Conservation (phyloP, 2,329 filamentous ascomycete species). For the Aspergillus caelatus region DNA sequence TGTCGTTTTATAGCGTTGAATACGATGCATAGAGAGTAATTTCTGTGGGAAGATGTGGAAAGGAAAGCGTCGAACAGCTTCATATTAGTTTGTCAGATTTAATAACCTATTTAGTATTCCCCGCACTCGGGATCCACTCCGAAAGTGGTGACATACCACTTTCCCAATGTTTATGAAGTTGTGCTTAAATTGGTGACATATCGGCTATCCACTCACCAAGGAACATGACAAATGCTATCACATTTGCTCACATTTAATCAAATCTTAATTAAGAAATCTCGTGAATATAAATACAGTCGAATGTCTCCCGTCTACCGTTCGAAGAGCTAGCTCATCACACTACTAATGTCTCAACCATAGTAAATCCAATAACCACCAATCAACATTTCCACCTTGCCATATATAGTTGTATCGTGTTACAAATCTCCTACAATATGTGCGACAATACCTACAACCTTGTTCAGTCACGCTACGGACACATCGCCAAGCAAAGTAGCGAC, state of each 20-base stretch:
- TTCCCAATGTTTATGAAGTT: neutral
- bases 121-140: neutral
- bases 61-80: neutral
- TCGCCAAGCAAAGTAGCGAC: slow-evolving; percentile 31
- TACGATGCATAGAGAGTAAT: neutral
- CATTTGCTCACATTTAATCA: neutral
- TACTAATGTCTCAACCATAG: neutral
- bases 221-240: neutral
- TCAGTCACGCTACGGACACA: slow-evolving; percentile 19
- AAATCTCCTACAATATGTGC: slow-evolving; percentile 8
- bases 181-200: neutral
- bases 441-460: slow-evolving; percentile 19
- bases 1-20: neutral
- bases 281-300: neutral
- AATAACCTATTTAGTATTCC: no score
- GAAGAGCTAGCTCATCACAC: neutral
- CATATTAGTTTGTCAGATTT: no score
- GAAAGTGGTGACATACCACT: neutral
- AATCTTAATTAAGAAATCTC: no score
- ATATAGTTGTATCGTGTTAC: neutral
- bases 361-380: neutral
- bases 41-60: neutral
- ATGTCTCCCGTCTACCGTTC: neutral
- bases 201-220: neutral
- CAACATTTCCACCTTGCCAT: neutral